A percentile compares a stretch with the other conserved stretches of the same genome.
phyloP scores from a whole-genome alignment of 2,329 filamentous ascomycete genomes.

The Dactylellina drechsleri region DNA sequence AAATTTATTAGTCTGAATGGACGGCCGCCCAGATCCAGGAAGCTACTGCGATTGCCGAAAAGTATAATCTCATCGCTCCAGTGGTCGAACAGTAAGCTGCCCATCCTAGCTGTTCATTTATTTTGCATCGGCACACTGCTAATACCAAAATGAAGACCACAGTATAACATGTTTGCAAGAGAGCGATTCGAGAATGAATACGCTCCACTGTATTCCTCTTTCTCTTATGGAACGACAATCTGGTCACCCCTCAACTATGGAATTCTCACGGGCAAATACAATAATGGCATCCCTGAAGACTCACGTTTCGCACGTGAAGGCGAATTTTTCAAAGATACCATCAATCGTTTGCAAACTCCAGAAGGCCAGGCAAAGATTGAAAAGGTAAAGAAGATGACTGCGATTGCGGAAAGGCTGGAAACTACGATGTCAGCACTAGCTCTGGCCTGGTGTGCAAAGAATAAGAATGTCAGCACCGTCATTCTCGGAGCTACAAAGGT shows the following conservation, averaged over 20 bases:
- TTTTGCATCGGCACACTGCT: not conserved
- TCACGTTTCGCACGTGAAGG: slow-evolving; percentile 71
- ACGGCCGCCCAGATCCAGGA: slow-evolving; percentile 70
- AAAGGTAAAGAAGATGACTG: slow-evolving; percentile 69
- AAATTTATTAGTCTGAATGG: slow-evolving; percentile 65
- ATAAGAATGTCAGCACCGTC: slow-evolving; percentile 69
- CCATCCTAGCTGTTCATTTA: not conserved
- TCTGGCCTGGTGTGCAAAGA: slow-evolving; percentile 71
- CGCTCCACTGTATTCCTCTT: slow-evolving; percentile 64
- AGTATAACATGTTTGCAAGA: slow-evolving; percentile 72
- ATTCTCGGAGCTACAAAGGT: slow-evolving; percentile 66
- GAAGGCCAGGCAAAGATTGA: slow-evolving; percentile 68
- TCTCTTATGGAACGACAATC: slow-evolving; percentile 61
- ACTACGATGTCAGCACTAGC: slow-evolving; percentile 66
- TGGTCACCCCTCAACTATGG: slow-evolving; percentile 69
- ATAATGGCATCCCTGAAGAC: slow-evolving; percentile 71
- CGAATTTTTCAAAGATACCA: slow-evolving; percentile 69
- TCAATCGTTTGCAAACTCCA: slow-evolving; percentile 66
- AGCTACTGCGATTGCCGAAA: slow-evolving; percentile 67
- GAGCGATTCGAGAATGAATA: slow-evolving; percentile 72
- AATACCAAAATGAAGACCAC: slow-evolving; percentile 61
- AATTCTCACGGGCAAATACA: slow-evolving; percentile 73
- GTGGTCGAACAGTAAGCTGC: slow-evolving; percentile 64
- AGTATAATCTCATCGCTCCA: slow-evolving; percentile 70
- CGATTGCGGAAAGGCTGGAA: slow-evolving; percentile 66